Base-by-base conservation (phyloP, 1,284 basidiomycete species). In the Testicularia cyperi region DNA sequence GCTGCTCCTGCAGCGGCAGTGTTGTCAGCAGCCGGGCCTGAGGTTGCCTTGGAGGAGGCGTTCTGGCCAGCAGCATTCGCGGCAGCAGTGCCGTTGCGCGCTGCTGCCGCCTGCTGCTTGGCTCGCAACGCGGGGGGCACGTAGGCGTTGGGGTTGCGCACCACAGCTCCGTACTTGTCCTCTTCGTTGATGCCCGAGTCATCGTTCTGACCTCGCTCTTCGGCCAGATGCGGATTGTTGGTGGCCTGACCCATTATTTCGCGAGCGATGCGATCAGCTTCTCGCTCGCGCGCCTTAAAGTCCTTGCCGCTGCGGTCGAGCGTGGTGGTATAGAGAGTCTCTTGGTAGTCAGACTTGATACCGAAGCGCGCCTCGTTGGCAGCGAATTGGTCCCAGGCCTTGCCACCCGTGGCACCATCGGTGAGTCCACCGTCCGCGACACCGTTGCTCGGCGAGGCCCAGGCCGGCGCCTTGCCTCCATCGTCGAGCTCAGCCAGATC, bases 151-250 rank as follows among this genome's bases (percentile, higher is more conserved):
- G 86, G 83, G 34, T 85, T 83, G 47, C 94, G 87, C 35, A 89
- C 86, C 28, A 98, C 94, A 25, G 91, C 91, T 53, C 90, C 88
- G 77, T 92, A 97, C 89, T 90, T 92, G 80, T 96, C 92, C 79
- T 97, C 95, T 79, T 98, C 94, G 75, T 94, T 90, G 48, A 82
- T 77, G 20, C 86, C 85, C 13, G 62, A 54, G 56, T 82, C 85
- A 66, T 88, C 87, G 65, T 87, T 87, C 67, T 86, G 78, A 36
- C 85, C 85, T 55, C 94, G 84, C 79, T 98, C 94, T 77, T 98
- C 94, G 38, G 87, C 86, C 42, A 97, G 78, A 77, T 98, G 94
- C 2, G 86, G 79, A 78, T 97, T 98, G 73, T 56, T 67, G 21
- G 72, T 57, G 20, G 58, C 46, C 51, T 69, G 61, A 24, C 83